Evolutionary conservation across 2,329 filamentous ascomycete genomes (phyloP).

Genomic region (Didymella segeticola): DNA sequence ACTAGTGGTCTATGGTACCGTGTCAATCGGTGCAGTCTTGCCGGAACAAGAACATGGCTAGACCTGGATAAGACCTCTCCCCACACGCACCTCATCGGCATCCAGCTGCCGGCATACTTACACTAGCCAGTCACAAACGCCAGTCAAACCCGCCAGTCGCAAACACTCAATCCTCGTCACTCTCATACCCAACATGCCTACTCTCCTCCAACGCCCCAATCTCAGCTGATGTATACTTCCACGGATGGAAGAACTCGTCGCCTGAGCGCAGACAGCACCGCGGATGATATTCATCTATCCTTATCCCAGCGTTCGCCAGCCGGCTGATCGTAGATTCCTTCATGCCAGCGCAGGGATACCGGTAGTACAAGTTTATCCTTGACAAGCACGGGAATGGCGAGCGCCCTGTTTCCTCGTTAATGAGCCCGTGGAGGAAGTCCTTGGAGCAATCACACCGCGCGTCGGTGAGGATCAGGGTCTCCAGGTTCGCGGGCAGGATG

Average conservation of each 20-base stretch:
- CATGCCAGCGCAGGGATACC: background rate
- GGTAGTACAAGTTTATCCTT: background rate
- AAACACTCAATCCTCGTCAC: background rate
- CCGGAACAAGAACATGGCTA: too few relatives aligned
- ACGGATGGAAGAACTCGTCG: background rate
- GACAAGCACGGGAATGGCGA: background rate
- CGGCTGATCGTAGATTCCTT: background rate
- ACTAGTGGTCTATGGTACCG: too few relatives aligned
- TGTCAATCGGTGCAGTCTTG: too few relatives aligned
- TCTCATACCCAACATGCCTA: background rate
- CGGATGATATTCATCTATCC: background rate
- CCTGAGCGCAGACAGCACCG: background rate
- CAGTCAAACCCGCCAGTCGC: too few relatives aligned
- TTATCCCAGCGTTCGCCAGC: background rate
- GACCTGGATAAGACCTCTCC: too few relatives aligned
- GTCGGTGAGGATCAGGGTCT: background rate
- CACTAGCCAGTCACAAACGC: too few relatives aligned
- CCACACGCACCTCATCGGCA: too few relatives aligned
- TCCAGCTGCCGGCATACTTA: too few relatives aligned
- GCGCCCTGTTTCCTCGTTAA: background rate
- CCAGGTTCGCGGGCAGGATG: background rate
- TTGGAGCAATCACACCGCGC: background rate
- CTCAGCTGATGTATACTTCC: background rate
- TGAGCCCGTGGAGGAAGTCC: background rate
- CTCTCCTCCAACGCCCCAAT: background rate